Percentiles rank a stretch among this genome's conserved stretches.
These are phyloP conservation scores for Neurospora sp. DNA, from an alignment of 495 filamentous ascomycete species.

Conservation along the genomic window DNA sequence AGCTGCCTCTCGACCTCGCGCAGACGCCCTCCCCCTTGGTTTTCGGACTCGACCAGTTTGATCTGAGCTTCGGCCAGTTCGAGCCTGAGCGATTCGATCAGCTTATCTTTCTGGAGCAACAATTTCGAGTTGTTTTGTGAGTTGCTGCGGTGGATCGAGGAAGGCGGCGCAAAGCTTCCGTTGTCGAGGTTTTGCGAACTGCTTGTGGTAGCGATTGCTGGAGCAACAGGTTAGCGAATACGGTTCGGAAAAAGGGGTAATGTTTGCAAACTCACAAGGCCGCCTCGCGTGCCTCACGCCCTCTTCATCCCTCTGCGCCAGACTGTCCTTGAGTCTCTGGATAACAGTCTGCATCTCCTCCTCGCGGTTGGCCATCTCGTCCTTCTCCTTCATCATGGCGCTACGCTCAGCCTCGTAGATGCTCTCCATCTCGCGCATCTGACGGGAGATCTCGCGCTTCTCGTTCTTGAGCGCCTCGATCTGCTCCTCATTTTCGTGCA, in stretches of 20 bases:
- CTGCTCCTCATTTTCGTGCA: constrained; percentile 72
- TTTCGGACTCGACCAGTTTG: constrained; percentile 89
- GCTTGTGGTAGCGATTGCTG: constrained; percentile 35
- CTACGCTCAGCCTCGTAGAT: constrained; percentile 85
- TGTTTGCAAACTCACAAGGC: constrained; percentile 42
- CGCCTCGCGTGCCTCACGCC: constrained; percentile 56
- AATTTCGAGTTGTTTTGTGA: constrained; percentile 80
- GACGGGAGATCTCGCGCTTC: constrained; percentile 64
- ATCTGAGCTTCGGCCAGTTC: constrained; percentile 93
- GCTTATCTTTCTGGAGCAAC: constrained; percentile 85
- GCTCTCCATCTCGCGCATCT: constrained; percentile 78
- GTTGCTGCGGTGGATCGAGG: constrained; percentile 67
- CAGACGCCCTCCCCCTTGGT: constrained; percentile 73
- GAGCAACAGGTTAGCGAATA: constrained; percentile 7
- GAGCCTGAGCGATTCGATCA: constrained; percentile 84
- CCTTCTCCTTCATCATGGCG: constrained; percentile 81
- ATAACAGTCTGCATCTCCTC: constrained; percentile 84
- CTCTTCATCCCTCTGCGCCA: constrained; percentile 63
- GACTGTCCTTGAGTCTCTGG: constrained; percentile 78
- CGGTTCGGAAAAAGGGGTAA: background rate
- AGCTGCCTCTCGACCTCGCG: constrained; percentile 81
- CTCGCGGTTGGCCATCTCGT: constrained; percentile 70
- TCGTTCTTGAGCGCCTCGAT: constrained; percentile 72
- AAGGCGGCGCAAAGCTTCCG: constrained; percentile 81
- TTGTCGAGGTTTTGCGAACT: constrained; percentile 46